Conservation (phyloP, 371 early-diverging fungal species). For the Apophysomyces ossiformis region DNA sequence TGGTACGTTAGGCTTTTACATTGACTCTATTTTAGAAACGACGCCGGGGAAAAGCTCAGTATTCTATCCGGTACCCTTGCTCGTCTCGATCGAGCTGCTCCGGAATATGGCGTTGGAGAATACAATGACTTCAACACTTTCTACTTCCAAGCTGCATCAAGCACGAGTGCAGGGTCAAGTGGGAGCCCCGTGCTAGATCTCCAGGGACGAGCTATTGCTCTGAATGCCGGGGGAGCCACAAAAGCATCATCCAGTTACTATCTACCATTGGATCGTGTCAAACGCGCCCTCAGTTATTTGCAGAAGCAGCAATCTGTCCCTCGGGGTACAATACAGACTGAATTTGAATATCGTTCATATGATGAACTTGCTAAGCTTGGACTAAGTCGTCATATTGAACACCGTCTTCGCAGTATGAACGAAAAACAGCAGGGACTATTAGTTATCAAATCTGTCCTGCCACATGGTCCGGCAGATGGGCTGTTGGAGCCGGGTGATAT, state of each 20-base stretch:
- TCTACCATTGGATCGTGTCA: conserved; percentile 71
- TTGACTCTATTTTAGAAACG: conserved; percentile 47
- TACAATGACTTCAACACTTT: conserved; percentile 78
- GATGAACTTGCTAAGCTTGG: conserved; percentile 67
- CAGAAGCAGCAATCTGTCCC: conserved; percentile 61
- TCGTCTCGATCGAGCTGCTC: conserved; percentile 68
- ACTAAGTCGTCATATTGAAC: conserved; percentile 60
- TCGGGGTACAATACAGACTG: conserved; percentile 79
- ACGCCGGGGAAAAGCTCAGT: conserved; percentile 84
- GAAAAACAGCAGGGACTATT: conserved; percentile 70
- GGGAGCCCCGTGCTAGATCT: conserved; percentile 74
- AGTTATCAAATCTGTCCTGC: conserved; percentile 69
- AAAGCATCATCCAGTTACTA: conserved; percentile 64
- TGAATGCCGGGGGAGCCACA: conserved; percentile 70
- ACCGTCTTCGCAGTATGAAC: conserved; percentile 61
- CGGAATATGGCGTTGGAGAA: conserved; percentile 52
- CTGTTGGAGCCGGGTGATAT: conserved; percentile 79
- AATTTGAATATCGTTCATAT: conserved; percentile 67
- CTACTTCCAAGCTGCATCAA: conserved; percentile 72
- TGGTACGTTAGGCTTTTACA: background rate
- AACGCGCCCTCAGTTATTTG: conserved; percentile 66
- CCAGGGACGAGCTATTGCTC: conserved; percentile 70
- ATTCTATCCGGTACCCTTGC: conserved; percentile 83
- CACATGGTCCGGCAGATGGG: conserved; percentile 70
- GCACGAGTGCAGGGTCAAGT: conserved; percentile 70